Evolutionary conservation across 495 filamentous ascomycete genomes (phyloP), one percentile per base, ranked within the genome.

Genomic region (Aspergillus sparsus): DNA sequence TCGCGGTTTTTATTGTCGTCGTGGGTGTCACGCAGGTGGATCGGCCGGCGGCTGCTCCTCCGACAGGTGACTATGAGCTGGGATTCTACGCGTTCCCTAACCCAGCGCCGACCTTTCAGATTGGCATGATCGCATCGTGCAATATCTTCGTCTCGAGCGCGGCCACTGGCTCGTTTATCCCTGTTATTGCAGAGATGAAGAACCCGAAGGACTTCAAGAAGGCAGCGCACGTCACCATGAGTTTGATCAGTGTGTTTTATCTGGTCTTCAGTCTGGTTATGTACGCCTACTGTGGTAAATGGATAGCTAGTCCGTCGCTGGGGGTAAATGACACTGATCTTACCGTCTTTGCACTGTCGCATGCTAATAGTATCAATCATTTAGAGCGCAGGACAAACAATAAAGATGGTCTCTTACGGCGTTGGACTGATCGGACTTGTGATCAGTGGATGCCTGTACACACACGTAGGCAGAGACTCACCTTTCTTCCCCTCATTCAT

Each of bases 101-200:
- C 45, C n/a, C n/a, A n/a, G n/a, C n/a, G n/a, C 73, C 71, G 7
- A 66, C 42, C 51, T 77, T 77, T 59, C 67, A 65, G 0, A 66
- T 65, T 2, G 78, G 73, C 3, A 77, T 79, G 49, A 71, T 71
- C 0, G 72, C 74, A 5, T 66, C 74, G 0, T 61, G 68, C 5
- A 78, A 72, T 0, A 77, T 80, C 12, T 78, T 77, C 62, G 67
- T 74, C 42, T 69, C 77, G 18, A 70, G 66, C 60, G 80, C 88
- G 72, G 76, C 85, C 55, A 81, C 88, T 71, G 75, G 87, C 62
- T 82, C 87, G 62, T 87, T 90, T 70, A 83, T 92, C 67, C 82
- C 77, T 44, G 88, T 92, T 68, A 89, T 89, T 66, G 83, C 86
- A 37, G 89, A 93, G 70, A 87, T 92, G 82, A 82, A 85, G 63